Evolutionary conservation across 2,329 filamentous ascomycete genomes (phyloP).

Genomic region (Septoria petroselini): DNA sequence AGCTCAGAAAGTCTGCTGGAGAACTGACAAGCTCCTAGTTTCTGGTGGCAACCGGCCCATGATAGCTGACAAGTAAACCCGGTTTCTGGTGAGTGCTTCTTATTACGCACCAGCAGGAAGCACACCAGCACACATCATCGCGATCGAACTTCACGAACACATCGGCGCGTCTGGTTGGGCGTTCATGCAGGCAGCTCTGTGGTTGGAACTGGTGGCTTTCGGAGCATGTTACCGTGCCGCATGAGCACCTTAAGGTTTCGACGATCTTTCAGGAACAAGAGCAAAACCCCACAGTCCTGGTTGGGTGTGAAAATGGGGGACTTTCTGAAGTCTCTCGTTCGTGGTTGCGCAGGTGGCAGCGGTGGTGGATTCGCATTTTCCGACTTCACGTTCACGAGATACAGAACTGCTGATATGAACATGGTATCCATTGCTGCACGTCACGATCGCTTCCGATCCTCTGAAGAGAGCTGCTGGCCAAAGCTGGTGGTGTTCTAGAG

Average conservation of each 20-base stretch:
- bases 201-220: conserved; percentile 10
- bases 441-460: no score
- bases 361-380: neutral
- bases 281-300: neutral
- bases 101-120: neutral
- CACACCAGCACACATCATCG: neutral
- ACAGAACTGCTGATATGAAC: neutral
- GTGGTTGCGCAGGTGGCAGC: no score
- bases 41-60: neutral
- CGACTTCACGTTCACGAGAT: conserved; percentile 7
- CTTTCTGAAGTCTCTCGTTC: neutral
- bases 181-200: conserved; percentile 13
- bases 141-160: conserved; percentile 7
- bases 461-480: no score
- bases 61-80: neutral
- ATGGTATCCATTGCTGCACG: no score
- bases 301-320: neutral
- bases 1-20: no score
- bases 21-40: no score
- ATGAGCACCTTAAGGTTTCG: conserved; percentile 4
- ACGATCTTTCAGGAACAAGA: conserved; percentile 15
- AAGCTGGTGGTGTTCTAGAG: no score
- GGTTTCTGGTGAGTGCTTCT: neutral
- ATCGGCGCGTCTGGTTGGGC: conserved; percentile 11
- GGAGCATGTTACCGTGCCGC: conserved; percentile 9